These are phyloP conservation scores for Psilocybe cyanescens DNA, from an alignment of 768 basidiomycete genomes.

Conservation along the genomic window DNA sequence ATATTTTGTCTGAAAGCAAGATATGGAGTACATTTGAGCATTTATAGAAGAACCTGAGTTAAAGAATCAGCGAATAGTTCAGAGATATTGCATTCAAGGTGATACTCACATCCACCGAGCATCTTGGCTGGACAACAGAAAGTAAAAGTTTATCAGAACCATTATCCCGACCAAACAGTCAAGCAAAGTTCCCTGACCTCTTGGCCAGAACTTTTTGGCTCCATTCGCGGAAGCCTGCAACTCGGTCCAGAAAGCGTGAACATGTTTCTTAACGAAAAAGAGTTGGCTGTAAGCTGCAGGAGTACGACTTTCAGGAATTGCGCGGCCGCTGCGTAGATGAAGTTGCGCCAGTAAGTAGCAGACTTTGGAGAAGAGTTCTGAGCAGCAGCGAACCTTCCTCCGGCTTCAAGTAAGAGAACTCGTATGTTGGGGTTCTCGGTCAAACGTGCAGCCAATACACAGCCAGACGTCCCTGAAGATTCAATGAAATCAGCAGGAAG, in stretches of 20 bases:
- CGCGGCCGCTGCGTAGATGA: slow-evolving; percentile 37
- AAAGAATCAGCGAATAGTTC: neutral
- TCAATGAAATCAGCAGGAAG: neutral
- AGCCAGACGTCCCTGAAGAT: slow-evolving; percentile 57
- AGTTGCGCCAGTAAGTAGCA: neutral
- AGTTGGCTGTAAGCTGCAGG: slow-evolving; percentile 44
- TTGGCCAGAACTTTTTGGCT: slow-evolving; percentile 56
- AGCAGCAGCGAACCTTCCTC: slow-evolving; percentile 2
- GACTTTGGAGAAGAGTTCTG: neutral
- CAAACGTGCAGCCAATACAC: slow-evolving; percentile 59
- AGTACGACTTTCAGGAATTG: slow-evolving; percentile 35
- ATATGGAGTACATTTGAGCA: slow-evolving; percentile 46
- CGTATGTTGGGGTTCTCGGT: slow-evolving; percentile 54
- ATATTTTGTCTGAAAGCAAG: neutral
- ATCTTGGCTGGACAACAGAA: slow-evolving; percentile 49
- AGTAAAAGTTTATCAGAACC: neutral
- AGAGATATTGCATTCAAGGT: neutral
- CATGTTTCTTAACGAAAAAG: slow-evolving; percentile 37
- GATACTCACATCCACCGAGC: slow-evolving; percentile 63
- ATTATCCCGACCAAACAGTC: neutral
- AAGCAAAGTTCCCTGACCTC: slow-evolving; percentile 41
- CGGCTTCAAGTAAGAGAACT: slow-evolving; percentile 60
- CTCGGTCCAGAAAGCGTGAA: slow-evolving; percentile 52
- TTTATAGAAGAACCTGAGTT: slow-evolving; percentile 57
- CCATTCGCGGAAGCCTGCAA: slow-evolving; percentile 50